These are phyloP conservation scores for Prosopis cineraria DNA, from an alignment of 306 rosid species.

Conservation along the genomic window DNA sequence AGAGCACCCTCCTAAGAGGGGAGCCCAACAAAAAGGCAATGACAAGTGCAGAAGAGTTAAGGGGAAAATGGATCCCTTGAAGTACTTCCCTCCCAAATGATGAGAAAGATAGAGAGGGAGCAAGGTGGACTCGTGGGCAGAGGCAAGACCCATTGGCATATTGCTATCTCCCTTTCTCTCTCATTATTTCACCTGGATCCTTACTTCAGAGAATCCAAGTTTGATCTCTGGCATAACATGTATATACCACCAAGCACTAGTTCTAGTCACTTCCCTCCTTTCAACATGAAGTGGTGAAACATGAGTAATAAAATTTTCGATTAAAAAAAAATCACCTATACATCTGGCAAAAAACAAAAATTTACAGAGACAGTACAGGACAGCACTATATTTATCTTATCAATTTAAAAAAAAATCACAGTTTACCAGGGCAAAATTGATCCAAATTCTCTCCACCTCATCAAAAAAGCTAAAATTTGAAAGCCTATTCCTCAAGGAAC, in stretches of 20 bases:
- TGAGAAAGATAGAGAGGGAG: not conserved
- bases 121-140: not conserved
- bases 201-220: not conserved
- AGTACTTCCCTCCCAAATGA: not conserved
- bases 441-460: constrained; percentile 40
- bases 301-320: constrained; percentile 17
- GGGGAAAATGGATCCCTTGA: not conserved
- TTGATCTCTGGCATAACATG: not conserved
- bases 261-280: constrained; percentile 25
- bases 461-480: constrained; percentile 32
- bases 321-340: constrained; percentile 21
- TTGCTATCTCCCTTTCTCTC: not conserved
- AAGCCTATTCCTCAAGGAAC: constrained; percentile 40
- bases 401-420: constrained; percentile 42
- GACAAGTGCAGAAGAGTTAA: constrained; percentile 18
- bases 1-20: not conserved
- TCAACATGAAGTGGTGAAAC: constrained; percentile 19
- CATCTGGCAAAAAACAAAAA: not conserved
- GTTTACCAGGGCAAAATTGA: constrained; percentile 46
- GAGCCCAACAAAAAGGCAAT: not conserved
- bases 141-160: not conserved
- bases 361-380: constrained; percentile 30
- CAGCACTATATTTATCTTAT: constrained; percentile 42
- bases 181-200: not conserved
- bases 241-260: constrained; percentile 17